Evolutionary conservation across 768 basidiomycete species (phyloP), one percentile per base, ranked within the genome.

Genomic region (Xerocomellus amylosporus): DNA sequence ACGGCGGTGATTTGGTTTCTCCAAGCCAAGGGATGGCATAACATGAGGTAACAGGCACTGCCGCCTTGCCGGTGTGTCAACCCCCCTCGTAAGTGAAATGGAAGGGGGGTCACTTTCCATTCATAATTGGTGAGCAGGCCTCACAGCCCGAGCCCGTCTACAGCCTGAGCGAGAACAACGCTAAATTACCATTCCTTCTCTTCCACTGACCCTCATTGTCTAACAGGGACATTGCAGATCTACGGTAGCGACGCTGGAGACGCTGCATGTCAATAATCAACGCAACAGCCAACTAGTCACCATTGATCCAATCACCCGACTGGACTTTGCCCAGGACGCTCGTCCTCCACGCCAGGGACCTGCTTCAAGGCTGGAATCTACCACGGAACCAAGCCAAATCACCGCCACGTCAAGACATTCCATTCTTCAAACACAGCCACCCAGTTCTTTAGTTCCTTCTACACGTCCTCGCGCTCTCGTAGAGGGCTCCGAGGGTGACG

Each of bases 231-330:
- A 39, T 36, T 26, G 15, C 52, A 57, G 59, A 70, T 66, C 59
- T 38, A 54, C 51, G 28, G 38, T 53, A 33, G 64, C 61, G 52
- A 71, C 71, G 48, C 45, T 55, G 49, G 50, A 58, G 46, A 43
- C 44, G 66, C 60, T 63, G 58, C 60, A 70, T 70, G 69, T 58
- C 57, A 58, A 61, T 59, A 51, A 36, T 47, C 54, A 45, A 56
- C 56, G 30, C 40, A 63, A 54, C 60, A 53, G 36, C 60, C 58
- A 49, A 54, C 58, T 67, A 68, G 74, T 65, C 76, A 78, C 78
- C 77, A 88, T 88, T 87, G 84, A 86, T 85, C 76, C 85, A 75
- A 70, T 76, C 75, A 80, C 79, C 67, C 73, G 77, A 69, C 73
- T 78, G 73, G 74, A 72, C 76, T 71, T 77, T 73, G 68, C 79